Base-by-base conservation (phyloP, 1,284 basidiomycete species). In the Grifola frondosa region DNA sequence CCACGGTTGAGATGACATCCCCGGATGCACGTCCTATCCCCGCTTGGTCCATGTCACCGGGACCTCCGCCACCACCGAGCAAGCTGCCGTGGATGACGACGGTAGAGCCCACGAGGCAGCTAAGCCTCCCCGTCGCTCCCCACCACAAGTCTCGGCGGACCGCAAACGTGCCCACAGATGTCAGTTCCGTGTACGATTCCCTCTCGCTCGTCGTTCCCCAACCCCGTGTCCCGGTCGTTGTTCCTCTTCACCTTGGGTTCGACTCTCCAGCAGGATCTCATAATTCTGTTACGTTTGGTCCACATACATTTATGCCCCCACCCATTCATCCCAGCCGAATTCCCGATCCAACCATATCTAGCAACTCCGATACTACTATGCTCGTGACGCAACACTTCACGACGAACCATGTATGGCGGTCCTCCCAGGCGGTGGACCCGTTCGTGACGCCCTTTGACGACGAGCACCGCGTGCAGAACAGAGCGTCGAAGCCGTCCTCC, bases 361-460 rank as follows among this genome's bases (percentile, higher is more conserved):
- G 46, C 24, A 38, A 41, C 39, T 38, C 45, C 34, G 46, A 58
- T 22, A 60, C 64, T 34, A 46, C 67, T 12, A 68, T 69, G 20
- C 71, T 73, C 13, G 64, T 70, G 21, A 76, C 74, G 33, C 63
- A 70, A 28, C 61, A 75, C 39, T 62, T 79, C 48, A 73, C 73
- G 49, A 73, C 68, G 36, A 68, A 64, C n/a, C 65, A 74, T 52
- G 66, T 68, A 33, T 68, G 68, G 47, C 61, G 68, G 50, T 66
- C 69, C 31, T 66, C 70, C 35, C 57, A 52, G 42, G 58, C 48
- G 54, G 59, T 69, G 35, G 64, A 81, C 58, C 86, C 86, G 34
- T 89, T 88, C 58, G 72, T 76, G 44, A 87, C 85, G 43, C 86
- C 87, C 10, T 89, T 88, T 65, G 87, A 89, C 61, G 86, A 88